These are phyloP conservation scores for Calonectria ilicicola DNA, from an alignment of 2,329 filamentous ascomycete genomes.

Conservation along the genomic window DNA sequence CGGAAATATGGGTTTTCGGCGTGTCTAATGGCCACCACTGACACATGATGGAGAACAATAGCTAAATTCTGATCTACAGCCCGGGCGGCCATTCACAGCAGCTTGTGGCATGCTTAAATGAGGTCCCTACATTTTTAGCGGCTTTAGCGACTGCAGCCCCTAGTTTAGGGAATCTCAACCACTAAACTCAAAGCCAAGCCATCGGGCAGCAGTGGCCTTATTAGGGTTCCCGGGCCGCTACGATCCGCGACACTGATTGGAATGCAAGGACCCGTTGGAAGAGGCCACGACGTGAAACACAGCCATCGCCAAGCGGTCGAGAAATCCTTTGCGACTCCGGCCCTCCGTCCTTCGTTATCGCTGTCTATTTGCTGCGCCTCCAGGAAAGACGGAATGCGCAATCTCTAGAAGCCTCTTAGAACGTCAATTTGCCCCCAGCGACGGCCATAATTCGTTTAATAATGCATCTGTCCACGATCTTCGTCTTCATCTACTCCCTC, in stretches of 20 bases:
- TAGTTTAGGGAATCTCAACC: neutral
- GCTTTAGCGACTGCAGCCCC: neutral
- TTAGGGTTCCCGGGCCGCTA: neutral
- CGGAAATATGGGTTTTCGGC: too few relatives aligned
- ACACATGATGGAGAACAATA: too few relatives aligned
- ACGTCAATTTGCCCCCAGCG: slow-evolving; percentile 18
- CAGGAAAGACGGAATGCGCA: slow-evolving; percentile 35
- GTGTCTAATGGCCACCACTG: too few relatives aligned
- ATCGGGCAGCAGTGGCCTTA: neutral
- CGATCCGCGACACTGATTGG: neutral
- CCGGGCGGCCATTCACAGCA: too few relatives aligned
- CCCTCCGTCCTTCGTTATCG: neutral
- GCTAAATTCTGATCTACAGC: too few relatives aligned
- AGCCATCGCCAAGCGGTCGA: neutral
- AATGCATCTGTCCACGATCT: slow-evolving; percentile 34
- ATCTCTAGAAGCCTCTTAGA: neutral
- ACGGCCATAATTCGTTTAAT: slow-evolving; percentile 22
- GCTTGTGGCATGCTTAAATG: neutral
- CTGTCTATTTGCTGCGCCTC: slow-evolving; percentile 49
- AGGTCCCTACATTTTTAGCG: neutral
- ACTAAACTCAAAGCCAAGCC: neutral
- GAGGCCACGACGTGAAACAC: slow-evolving; percentile 18
- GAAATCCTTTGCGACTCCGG: neutral
- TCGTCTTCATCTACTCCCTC: slow-evolving; percentile 34
- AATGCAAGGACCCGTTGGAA: slow-evolving; percentile 15